Evolutionary conservation across 2,329 filamentous ascomycete species (phyloP).

Genomic region (Aspergillus arachidicola): DNA sequence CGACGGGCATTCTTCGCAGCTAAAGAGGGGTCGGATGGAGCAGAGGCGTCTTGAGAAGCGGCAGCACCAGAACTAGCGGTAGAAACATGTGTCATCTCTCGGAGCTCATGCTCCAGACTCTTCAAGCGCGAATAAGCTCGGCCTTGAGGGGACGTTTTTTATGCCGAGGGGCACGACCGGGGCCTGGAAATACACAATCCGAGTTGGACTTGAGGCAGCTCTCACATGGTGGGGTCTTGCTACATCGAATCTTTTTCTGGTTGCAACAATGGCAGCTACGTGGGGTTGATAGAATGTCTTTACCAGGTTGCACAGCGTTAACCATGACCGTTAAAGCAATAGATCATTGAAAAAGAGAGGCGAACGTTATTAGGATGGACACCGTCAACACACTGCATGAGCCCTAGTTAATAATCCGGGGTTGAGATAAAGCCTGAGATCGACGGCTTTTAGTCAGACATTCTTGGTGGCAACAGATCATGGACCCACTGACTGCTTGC

Average conservation of each 20-base stretch:
- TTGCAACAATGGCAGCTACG: constrained; percentile 34
- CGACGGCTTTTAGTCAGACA: background rate
- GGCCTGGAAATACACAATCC: constrained; percentile 21
- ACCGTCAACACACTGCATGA: background rate
- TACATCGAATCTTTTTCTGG: constrained; percentile 36
- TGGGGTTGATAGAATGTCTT: background rate
- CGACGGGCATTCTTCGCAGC: background rate
- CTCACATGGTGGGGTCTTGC: constrained; percentile 32
- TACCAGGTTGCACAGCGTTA: background rate
- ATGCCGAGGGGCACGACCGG: constrained; percentile 20
- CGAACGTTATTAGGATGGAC: background rate
- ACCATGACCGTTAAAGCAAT: background rate
- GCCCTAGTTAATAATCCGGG: background rate
- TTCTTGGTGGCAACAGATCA: too few relatives aligned
- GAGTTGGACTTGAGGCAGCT: constrained; percentile 16
- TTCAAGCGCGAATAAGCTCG: constrained; percentile 21
- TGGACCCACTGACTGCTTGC: too few relatives aligned
- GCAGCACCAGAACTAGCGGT: background rate
- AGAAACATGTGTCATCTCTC: background rate
- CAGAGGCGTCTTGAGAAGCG: too few relatives aligned
- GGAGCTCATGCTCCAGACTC: constrained; percentile 15
- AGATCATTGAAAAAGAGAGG: background rate
- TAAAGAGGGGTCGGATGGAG: background rate
- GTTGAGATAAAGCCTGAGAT: background rate
- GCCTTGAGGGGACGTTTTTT: constrained; percentile 23